These are phyloP conservation scores for Coemansia sp. DNA, from an alignment of 192 early-diverging fungal genomes.

Conservation along the genomic window DNA sequence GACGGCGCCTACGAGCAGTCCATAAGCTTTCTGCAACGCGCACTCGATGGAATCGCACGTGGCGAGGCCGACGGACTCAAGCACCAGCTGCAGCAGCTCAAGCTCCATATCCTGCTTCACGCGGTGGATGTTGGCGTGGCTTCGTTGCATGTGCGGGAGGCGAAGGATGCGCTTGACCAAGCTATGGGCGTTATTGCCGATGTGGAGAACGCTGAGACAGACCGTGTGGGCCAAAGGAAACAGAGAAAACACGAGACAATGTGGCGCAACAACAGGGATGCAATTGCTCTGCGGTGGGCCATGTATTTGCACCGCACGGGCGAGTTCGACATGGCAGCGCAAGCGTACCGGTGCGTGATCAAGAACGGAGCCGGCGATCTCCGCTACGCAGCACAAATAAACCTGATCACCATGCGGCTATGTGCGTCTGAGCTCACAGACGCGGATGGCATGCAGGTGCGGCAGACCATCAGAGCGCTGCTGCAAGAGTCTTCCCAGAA, in stretches of 20 bases:
- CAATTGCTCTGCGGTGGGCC: slow-evolving; percentile 40
- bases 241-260: slow-evolving; percentile 1
- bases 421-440: slow-evolving; percentile 4
- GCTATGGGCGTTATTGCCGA: slow-evolving; percentile 15
- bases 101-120: slow-evolving; percentile 32
- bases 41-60: slow-evolving; percentile 37
- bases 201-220: neutral
- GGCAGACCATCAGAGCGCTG: slow-evolving; percentile 4
- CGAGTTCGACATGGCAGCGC: slow-evolving; percentile 29
- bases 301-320: slow-evolving; percentile 48
- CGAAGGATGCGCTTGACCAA: slow-evolving; percentile 31
- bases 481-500: neutral
- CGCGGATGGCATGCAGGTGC: neutral
- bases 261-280: slow-evolving; percentile 35
- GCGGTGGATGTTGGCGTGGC: slow-evolving; percentile 22
- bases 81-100: slow-evolving; percentile 18
- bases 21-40: slow-evolving; percentile 31
- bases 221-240: neutral
- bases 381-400: slow-evolving; percentile 26
- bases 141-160: slow-evolving; percentile 23
- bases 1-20: slow-evolving; percentile 28
- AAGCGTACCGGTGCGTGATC: slow-evolving; percentile 36
- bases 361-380: slow-evolving; percentile 12
- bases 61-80: slow-evolving; percentile 31
- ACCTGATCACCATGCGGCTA: slow-evolving; percentile 19